Evolutionary conservation across 768 basidiomycete genomes (phyloP), one percentile per base, ranked within the genome.

Genomic region (Tricholoma sp.): DNA sequence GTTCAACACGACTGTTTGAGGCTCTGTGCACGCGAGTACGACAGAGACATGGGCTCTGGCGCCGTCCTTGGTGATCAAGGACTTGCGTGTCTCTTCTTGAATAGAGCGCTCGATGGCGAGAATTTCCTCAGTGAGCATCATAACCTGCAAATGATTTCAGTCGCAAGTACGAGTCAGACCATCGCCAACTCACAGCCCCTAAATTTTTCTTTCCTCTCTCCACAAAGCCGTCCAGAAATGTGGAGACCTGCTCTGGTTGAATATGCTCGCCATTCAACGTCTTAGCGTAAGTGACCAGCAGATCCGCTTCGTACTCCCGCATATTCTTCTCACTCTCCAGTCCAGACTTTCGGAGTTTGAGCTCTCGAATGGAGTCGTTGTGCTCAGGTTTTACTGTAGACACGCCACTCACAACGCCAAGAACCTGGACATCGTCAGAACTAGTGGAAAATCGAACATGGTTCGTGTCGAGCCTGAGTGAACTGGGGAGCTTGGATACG

Each of bases 381-480:
- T 31, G 9, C 4, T 48, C 29, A 24, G 24, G 24, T 15, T 15
- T 47, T 3, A 10, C 13, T 28, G 28, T n/a, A 29, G 47, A 48
- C 6, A 31, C 15, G 2, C 3, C 12, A 28, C 28, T 31, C 47
- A 80, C 75, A 33, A 84, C 78, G 65, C 84, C 83, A 15, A 48
- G 47, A 58, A 78, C 76, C 9, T 86, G 70, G 56, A 78, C 77
- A 5, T 78, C 76, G 28, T 71, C 67, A 4, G 72, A 74, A 10
- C 81, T 69, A 2, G 79, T 80, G 49, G 80, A 78, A 15, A 85
- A 77, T 37, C 84, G 74, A 42, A 81, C 72, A 17, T 80, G 80
- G 24, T 81, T 71, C 1, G 74, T 74, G 62, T 83, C 80, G 54
- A 85, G n/a, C n/a, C n/a, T n/a, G n/a, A n/a, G 76, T 31, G 65